phyloP scores from a whole-genome alignment of 2,329 filamentous ascomycete genomes.

The Aspergillus sp. region DNA sequence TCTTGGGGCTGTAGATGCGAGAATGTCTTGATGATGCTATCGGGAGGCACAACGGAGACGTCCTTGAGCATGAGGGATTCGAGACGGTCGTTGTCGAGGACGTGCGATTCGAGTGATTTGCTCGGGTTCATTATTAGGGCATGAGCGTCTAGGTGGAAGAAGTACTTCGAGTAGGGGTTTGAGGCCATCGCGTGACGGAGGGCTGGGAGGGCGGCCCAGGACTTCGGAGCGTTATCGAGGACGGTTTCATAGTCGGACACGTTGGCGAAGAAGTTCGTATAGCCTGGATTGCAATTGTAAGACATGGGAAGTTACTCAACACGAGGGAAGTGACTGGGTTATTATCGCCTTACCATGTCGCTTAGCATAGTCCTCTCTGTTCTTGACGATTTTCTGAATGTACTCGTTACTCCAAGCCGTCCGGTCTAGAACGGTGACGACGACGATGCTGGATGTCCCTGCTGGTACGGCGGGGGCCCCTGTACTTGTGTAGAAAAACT shows the following conservation, averaged over 20 bases:
- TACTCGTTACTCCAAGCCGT: conserved; percentile 65
- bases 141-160: conserved; percentile 86
- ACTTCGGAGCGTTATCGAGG: conserved; percentile 45
- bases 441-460: conserved; percentile 59
- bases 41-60: conserved; percentile 83
- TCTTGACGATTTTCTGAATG: conserved; percentile 72
- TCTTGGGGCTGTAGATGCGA: conserved; percentile 73
- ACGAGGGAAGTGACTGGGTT: background rate
- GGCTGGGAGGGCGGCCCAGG: conserved; percentile 72
- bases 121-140: conserved; percentile 84
- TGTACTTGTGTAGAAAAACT: conserved; percentile 35
- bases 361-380: conserved; percentile 79
- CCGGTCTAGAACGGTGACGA: conserved; percentile 83
- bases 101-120: conserved; percentile 66
- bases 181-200: conserved; percentile 84
- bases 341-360: conserved; percentile 69
- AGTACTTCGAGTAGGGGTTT: conserved; percentile 72
- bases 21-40: conserved; percentile 96
- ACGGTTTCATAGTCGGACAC: conserved; percentile 67
- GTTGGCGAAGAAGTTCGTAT: conserved; percentile 79
- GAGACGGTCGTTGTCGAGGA: conserved; percentile 68
- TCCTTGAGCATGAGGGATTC: conserved; percentile 82
- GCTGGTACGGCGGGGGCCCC: conserved; percentile 28
- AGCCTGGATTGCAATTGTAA: conserved; percentile 58
- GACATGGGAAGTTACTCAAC: background rate